A percentile compares a stretch with the other conserved stretches of the same genome.
Conservation (phyloP, 2,329 filamentous ascomycete species). For the Fusarium sp. region DNA sequence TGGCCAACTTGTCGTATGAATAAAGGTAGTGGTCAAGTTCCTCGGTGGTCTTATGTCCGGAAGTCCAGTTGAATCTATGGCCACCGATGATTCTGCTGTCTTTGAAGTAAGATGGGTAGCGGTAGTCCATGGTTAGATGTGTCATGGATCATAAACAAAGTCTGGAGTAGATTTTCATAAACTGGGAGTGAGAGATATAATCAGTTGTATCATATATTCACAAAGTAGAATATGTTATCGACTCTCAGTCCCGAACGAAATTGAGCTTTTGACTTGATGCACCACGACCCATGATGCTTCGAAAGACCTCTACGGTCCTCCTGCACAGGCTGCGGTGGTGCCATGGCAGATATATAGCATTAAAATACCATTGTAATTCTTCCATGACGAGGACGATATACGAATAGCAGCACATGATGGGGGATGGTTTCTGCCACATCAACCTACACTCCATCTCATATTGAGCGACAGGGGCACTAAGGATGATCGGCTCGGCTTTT, state of each 20-base stretch:
- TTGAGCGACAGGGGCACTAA: not conserved
- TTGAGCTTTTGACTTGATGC: not conserved
- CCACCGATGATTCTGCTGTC: slow-evolving; percentile 37
- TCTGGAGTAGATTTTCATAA: too few species aligned
- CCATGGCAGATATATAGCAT: not conserved
- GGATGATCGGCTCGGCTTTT: slow-evolving; percentile 10
- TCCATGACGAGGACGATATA: slow-evolving; percentile 19
- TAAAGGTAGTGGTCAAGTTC: slow-evolving; percentile 69
- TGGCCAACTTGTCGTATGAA: slow-evolving; percentile 74
- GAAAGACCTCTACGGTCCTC: not conserved
- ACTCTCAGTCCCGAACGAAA: too few species aligned
- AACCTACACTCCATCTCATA: not conserved
- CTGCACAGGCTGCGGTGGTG: not conserved
- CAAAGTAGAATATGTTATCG: not conserved
- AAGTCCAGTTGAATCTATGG: slow-evolving; percentile 75
- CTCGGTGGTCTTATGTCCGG: slow-evolving; percentile 68
- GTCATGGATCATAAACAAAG: not conserved
- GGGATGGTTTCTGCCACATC: not conserved
- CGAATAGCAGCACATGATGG: slow-evolving; percentile 11
- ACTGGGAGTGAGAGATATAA: not conserved
- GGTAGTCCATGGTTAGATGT: slow-evolving; percentile 17
- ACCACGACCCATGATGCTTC: not conserved
- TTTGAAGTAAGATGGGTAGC: not conserved
- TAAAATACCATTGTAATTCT: not conserved
- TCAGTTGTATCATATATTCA: not conserved